Evolutionary conservation across 2,329 filamentous ascomycete genomes (phyloP).

Genomic region (Colletotrichum kahawae): DNA sequence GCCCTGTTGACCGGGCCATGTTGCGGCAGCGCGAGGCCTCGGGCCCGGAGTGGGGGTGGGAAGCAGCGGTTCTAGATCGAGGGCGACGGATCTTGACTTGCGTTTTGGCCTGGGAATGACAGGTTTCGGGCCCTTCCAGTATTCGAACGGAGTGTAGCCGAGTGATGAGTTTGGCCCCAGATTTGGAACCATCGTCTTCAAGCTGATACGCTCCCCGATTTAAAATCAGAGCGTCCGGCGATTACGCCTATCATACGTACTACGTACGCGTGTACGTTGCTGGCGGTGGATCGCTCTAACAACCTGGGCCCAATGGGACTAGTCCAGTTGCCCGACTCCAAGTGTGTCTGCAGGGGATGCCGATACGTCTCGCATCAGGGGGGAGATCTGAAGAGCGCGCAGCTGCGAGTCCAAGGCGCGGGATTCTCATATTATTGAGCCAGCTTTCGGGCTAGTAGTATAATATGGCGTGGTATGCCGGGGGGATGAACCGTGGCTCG

Average conservation of each 20-base stretch:
- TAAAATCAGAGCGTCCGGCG: neutral
- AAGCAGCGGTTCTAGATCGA: slow-evolving; percentile 11
- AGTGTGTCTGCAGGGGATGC: neutral
- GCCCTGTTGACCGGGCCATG: slow-evolving; percentile 10
- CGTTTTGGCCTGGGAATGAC: slow-evolving; percentile 12
- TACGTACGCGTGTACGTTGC: slow-evolving; percentile 4
- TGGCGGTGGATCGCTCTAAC: neutral
- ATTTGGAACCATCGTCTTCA: slow-evolving; percentile 17
- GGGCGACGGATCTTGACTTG: slow-evolving; percentile 4
- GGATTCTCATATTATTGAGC: neutral
- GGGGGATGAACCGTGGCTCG: neutral
- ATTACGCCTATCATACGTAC: slow-evolving; percentile 18
- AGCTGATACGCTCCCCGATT: slow-evolving; percentile 14
- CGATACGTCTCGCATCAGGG: neutral
- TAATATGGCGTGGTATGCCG: neutral
- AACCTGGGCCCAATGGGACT: slow-evolving; percentile 4
- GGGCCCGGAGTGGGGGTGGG: slow-evolving; percentile 4
- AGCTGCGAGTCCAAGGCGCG: neutral
- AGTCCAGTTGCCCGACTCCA: neutral
- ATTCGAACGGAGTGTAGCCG: slow-evolving; percentile 29
- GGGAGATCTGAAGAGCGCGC: neutral
- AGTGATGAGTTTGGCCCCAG: slow-evolving; percentile 16
- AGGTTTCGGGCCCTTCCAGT: slow-evolving; percentile 29
- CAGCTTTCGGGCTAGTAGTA: neutral
- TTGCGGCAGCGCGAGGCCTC: slow-evolving; percentile 1